Percentiles rank a stretch among this genome's conserved stretches.
Conservation (phyloP, 2,329 filamentous ascomycete genomes). For the Erysiphe neolycopersici region DNA sequence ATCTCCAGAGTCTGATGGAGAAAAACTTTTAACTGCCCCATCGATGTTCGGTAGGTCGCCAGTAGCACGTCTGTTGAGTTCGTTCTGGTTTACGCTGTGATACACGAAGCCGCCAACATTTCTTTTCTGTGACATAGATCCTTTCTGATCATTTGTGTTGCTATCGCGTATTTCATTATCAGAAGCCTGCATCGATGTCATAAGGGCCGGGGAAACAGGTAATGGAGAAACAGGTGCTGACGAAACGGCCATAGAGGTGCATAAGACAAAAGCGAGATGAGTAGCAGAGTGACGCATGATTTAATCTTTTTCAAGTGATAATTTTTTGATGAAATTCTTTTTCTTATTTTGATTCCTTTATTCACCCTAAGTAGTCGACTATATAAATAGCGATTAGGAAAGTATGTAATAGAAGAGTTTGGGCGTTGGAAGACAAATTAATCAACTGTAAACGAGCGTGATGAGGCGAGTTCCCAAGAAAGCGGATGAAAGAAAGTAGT, state of each 20-base stretch:
- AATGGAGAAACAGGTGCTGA: conserved; percentile 3
- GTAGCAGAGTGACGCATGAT: conserved; percentile 9
- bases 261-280: conserved; percentile 8
- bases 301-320: neutral
- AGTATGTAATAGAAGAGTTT: no score
- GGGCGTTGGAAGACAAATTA: no score
- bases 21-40: neutral
- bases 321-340: no score
- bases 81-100: neutral
- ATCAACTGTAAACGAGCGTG: no score
- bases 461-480: no score
- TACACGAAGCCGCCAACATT: neutral
- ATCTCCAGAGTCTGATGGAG: neutral
- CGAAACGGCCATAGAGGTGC: conserved; percentile 7
- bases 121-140: neutral
- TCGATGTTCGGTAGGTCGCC: neutral
- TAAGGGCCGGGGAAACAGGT: neutral
- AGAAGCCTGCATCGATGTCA: conserved; percentile 1
- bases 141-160: neutral
- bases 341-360: no score
- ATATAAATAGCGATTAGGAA: no score
- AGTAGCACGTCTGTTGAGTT: no score
- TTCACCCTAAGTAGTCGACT: no score
- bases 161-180: neutral
- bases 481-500: no score